Conservation (phyloP, 352 stramenopile species). For the Pythium phragmitis region DNA sequence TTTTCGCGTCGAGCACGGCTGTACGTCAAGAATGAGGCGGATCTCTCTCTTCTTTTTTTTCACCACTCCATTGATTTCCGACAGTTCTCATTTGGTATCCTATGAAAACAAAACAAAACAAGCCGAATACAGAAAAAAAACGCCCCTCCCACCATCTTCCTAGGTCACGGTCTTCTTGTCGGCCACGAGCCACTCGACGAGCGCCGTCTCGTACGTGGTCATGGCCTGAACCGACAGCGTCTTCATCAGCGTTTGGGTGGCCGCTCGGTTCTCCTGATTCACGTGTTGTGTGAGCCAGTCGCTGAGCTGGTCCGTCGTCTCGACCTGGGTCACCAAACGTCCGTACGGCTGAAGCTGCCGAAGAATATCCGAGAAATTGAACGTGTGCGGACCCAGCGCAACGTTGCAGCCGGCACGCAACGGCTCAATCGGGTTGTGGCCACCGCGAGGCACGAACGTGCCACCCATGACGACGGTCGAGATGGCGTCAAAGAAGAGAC, state of each 20-base stretch:
- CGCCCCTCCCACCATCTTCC: too few species aligned
- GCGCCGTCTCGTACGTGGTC: conserved; percentile 33
- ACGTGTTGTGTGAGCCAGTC: not conserved
- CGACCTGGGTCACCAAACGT: conserved; percentile 2
- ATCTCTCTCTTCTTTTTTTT: not conserved
- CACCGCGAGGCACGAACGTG: conserved; percentile 55
- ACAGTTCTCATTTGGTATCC: conserved; percentile 10
- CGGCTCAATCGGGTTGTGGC: conserved; percentile 78
- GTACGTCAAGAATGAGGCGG: not conserved
- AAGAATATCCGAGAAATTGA: conserved; percentile 68
- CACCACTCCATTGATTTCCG: not conserved
- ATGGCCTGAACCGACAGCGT: conserved; percentile 31
- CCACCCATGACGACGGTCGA: conserved; percentile 64
- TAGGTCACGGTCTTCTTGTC: not conserved
- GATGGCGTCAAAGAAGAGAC: conserved; percentile 46
- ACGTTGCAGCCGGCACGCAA: conserved; percentile 64
- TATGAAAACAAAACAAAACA: conserved; percentile 19
- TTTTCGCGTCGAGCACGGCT: not conserved
- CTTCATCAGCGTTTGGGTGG: conserved; percentile 20
- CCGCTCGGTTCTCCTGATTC: not conserved
- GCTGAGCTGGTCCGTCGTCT: conserved; percentile 1
- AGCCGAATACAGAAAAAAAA: too few species aligned
- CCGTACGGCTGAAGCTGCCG: conserved; percentile 7
- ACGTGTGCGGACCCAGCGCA: conserved; percentile 61
- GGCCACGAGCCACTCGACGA: conserved; percentile 31